Evolutionary conservation across 1,284 basidiomycete genomes (phyloP), one percentile per base, ranked within the genome.

Genomic region (Naganishia albida): DNA sequence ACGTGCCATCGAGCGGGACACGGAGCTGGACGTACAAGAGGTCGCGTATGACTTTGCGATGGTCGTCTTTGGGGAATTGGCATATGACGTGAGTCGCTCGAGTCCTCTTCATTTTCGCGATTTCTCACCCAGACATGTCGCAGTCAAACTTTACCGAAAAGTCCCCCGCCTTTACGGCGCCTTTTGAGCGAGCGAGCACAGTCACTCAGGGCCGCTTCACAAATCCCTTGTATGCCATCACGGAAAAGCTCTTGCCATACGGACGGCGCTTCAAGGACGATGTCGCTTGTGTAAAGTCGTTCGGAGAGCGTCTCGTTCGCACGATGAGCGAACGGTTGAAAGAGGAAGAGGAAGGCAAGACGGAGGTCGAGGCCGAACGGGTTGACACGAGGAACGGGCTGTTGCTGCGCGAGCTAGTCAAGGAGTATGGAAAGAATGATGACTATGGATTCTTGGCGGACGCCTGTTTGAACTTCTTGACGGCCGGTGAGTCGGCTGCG

Each of bases 21-120:
- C 46, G 38, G 48, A 59, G 66, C 42, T 62, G n/a, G 70, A 72
- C 39, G 42, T 70, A 4, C 52, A 63, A 38, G 60, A 52, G 16
- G 62, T 67, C 18, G 64, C 63, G 7, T 62, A 64, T 30, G 66
- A 68, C 10, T 71, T 60, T 56, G 60, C 65, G n/a, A 67, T 71
- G 65, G 67, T 65, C 16, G 69, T 71, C 7, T 71, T 71, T 62
- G 70, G 67, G 2, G 69, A 71, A 46, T 42, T 71, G 54, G 70
- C 70, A 1, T 71, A 68, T 42, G 66, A 70, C 51, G 70, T 70
- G 43, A 63, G 70, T 67, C 15, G 16, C 3, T 20, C n/a, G 3
- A 3, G 18, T 12, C 16, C 7, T n/a, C 46, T 48, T 18, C 8
- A 23, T 3, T 28, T 39, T 10, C 12, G 8, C 16, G 26, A 12